These are phyloP conservation scores for Coniochaeta pulveracea DNA, from an alignment of 2,329 filamentous ascomycete genomes.

Conservation along the genomic window DNA sequence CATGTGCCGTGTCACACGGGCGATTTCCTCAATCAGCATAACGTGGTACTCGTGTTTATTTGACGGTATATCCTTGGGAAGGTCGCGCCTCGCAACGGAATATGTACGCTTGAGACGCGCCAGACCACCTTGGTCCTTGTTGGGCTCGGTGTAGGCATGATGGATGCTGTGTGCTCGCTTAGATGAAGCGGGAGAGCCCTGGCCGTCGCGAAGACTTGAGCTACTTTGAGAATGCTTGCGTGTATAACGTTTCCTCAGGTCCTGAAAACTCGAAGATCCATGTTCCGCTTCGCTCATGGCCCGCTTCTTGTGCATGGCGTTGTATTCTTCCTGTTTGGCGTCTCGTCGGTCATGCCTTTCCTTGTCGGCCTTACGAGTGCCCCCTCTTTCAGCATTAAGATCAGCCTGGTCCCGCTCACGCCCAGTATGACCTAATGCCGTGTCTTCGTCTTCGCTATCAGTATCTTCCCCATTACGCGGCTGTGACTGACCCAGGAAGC, in stretches of 20 bases:
- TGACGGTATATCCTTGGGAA: constrained; percentile 24
- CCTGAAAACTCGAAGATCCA: no score
- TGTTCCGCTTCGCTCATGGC: no score
- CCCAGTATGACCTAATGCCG: constrained; percentile 6
- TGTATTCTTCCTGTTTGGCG: not conserved
- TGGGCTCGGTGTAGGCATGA: no score
- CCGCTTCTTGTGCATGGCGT: not conserved
- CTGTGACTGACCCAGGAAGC: constrained; percentile 26
- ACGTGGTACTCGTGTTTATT: constrained; percentile 42
- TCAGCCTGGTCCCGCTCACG: constrained; percentile 17
- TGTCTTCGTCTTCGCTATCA: constrained; percentile 10
- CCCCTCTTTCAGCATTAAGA: constrained; percentile 7
- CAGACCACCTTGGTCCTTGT: no score
- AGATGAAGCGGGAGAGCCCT: no score
- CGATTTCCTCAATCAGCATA: constrained; percentile 63
- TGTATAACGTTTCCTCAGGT: not conserved
- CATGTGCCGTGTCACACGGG: constrained; percentile 52
- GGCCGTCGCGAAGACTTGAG: no score
- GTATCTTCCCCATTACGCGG: constrained; percentile 12
- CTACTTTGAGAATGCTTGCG: no score
- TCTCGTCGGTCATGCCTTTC: no score
- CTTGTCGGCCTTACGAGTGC: constrained; percentile 4
- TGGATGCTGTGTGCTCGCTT: no score
- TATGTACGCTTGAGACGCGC: constrained; percentile 12
- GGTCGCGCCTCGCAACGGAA: constrained; percentile 21